Base-by-base conservation (phyloP, 2,329 filamentous ascomycete species). In the Phaeoacremonium minimum region DNA sequence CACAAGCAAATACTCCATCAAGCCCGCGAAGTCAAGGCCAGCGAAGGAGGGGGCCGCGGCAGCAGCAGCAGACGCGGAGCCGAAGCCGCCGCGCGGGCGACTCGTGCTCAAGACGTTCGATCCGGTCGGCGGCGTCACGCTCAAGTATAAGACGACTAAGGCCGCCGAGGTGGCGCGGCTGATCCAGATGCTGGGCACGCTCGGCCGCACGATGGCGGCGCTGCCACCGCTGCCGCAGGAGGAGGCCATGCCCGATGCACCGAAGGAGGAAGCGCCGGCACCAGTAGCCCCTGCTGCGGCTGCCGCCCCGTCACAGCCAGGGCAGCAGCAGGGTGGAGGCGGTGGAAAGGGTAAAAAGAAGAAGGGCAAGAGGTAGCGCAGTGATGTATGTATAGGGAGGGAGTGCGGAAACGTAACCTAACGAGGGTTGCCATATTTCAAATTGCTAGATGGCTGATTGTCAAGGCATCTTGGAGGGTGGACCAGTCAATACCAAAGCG, bases 71-170 rank as follows among this genome's bases (percentile, higher is more conserved):
- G 45, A 57, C 32, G 38, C 63, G 5, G 26, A 39, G 9, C 22
- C 43, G 18, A 71, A 73, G 37, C 66, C 77, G 3, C 70, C 81
- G 5, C 74, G 75, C 46, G 89, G 84, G 46, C 77, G 73, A 37
- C 81, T 98, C 35, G 83, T 81, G 4, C 67, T 98, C 43, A 97
- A 95, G 68, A 93, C 93, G 5, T 97, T 82, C 66, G 87, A 96
- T 59, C 85, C 93, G 1, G 69, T 68, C 29, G 85, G 82, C 37
- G 93, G 93, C 53, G 82, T 83, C 40, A 83, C 83, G 43, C 74
- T 98, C 45, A 95, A 96, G 66, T 97, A 96, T 71, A 76, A 79
- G 57, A 98, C 93, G 22, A 84, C 83, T 56, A 95, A 95, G 64
- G 87, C 85, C 15, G 87, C 87, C 15, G 91, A 97, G 64, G 89